A percentile compares a stretch with the other conserved stretches of the same genome.
phyloP scores from a whole-genome alignment of 495 filamentous ascomycete species.

The Eremomyces bilateralis region DNA sequence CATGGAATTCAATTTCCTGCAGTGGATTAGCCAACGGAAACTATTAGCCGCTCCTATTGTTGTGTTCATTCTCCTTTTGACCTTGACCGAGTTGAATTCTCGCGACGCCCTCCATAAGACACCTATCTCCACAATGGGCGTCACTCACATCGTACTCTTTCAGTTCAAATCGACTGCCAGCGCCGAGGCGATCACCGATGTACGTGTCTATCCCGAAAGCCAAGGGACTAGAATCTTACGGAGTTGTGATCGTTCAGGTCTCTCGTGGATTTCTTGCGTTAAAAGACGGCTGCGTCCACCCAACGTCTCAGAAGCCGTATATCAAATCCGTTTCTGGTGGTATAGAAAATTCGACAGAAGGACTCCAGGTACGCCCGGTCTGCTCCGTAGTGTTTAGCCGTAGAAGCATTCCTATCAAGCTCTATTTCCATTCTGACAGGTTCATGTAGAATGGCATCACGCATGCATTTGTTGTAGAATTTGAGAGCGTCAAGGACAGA shows the following conservation, averaged over 20 bases:
- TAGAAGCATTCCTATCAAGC: too few relatives aligned
- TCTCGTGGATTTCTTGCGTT: constrained; percentile 20
- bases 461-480: constrained; percentile 42
- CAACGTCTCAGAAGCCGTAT: constrained; percentile 29
- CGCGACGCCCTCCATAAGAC: too few relatives aligned
- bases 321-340: constrained; percentile 38
- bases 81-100: too few relatives aligned
- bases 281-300: constrained; percentile 24
- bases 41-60: too few relatives aligned
- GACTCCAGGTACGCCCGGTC: constrained; percentile 41
- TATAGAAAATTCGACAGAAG: constrained; percentile 40
- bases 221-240: neutral
- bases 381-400: too few relatives aligned
- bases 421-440: too few relatives aligned
- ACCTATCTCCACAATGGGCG: constrained; percentile 25
- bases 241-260: constrained; percentile 16
- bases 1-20: too few relatives aligned
- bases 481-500: constrained; percentile 25
- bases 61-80: too few relatives aligned
- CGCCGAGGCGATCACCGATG: constrained; percentile 25
- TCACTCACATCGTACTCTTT: constrained; percentile 40
- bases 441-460: constrained; percentile 29
- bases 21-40: too few relatives aligned
- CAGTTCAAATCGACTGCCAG: constrained; percentile 29
- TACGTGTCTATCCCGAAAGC: constrained; percentile 15